These are phyloP conservation scores for Uronychia binucleata DNA, from an alignment of 73 alveolate genomes.

Conservation along the genomic window DNA sequence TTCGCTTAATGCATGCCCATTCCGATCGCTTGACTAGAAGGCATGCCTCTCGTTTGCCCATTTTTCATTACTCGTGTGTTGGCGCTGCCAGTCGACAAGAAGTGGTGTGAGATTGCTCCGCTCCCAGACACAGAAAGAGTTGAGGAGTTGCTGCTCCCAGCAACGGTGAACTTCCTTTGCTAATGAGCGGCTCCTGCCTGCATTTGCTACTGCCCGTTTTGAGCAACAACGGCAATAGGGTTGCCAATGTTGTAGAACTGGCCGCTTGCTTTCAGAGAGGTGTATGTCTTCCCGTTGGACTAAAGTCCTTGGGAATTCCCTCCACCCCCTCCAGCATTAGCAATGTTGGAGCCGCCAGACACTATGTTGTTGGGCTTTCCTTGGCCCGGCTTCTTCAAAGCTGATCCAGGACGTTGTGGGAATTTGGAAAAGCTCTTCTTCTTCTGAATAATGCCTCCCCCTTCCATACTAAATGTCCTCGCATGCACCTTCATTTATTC, in stretches of 20 bases:
- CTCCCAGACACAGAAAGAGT: not conserved
- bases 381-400: not conserved
- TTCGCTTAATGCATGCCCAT: not conserved
- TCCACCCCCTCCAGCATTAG: too few species aligned
- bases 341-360: not conserved
- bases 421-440: not conserved
- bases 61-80: not conserved
- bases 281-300: not conserved
- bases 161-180: not conserved
- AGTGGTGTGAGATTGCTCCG: not conserved
- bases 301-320: too few species aligned
- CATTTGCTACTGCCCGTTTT: not conserved
- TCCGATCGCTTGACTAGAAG: too few species aligned
- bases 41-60: not conserved
- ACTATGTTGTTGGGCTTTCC: not conserved
- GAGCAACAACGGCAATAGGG: not conserved
- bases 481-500: not conserved
- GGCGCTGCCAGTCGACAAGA: not conserved
- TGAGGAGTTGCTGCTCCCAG: not conserved
- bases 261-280: conserved; percentile 1
- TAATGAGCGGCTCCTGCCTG: not conserved
- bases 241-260: not conserved
- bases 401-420: not conserved
- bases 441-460: not conserved
- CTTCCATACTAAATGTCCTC: not conserved